phyloP scores from a whole-genome alignment of 257 asterid genomes.

The Orobanche coerulescens region DNA sequence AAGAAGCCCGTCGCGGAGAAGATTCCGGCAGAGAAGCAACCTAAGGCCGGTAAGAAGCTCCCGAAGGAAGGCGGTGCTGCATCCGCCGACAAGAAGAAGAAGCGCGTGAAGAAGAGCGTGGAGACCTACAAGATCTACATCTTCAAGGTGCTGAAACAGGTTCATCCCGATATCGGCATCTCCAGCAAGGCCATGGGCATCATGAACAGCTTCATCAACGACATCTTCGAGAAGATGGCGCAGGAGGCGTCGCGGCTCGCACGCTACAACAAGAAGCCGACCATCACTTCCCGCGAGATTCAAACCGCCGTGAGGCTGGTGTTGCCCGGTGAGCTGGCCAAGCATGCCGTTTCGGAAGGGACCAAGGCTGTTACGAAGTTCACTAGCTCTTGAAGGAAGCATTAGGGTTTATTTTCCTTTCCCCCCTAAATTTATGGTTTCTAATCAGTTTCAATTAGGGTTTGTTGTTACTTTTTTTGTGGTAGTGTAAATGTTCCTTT shows the following conservation, averaged over 20 bases:
- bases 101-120: slow-evolving; percentile 40
- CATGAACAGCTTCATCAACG: slow-evolving; percentile 76
- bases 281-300: slow-evolving; percentile 64
- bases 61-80: slow-evolving; percentile 31
- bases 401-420: not conserved
- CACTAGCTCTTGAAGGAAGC: slow-evolving; percentile 29
- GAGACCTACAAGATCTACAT: slow-evolving; percentile 82
- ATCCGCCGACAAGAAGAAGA: slow-evolving; percentile 49
- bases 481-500: too few species aligned
- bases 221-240: slow-evolving; percentile 64
- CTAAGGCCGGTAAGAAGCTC: slow-evolving; percentile 34
- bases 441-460: not conserved
- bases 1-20: slow-evolving; percentile 32
- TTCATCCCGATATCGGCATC: slow-evolving; percentile 69
- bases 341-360: slow-evolving; percentile 66
- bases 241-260: slow-evolving; percentile 62
- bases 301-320: slow-evolving; percentile 63
- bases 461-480: too few species aligned
- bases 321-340: slow-evolving; percentile 58
- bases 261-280: slow-evolving; percentile 63
- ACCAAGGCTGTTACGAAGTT: slow-evolving; percentile 69
- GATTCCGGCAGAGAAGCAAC: slow-evolving; percentile 26
- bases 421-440: not conserved
- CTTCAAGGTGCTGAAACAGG: slow-evolving; percentile 68
- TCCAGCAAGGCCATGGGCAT: slow-evolving; percentile 83